Conservation (phyloP, 2,329 filamentous ascomycete species). For the Aspergillus fructus region DNA sequence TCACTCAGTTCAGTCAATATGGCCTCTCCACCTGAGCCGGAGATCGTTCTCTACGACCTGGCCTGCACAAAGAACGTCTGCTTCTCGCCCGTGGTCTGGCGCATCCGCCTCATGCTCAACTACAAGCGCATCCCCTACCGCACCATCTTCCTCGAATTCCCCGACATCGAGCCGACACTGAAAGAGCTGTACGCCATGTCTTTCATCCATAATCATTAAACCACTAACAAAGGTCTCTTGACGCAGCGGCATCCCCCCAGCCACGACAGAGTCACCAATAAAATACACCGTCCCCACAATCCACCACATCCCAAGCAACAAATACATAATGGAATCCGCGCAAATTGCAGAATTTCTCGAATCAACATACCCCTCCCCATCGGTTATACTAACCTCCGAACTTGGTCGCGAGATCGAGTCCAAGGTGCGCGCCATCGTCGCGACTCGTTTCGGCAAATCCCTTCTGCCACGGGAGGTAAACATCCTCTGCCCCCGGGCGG, state of each 20-base stretch:
- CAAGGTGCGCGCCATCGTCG: slow-evolving; percentile 30
- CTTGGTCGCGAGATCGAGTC: slow-evolving; percentile 35
- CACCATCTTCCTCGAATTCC: slow-evolving; percentile 45
- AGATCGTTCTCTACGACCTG: slow-evolving; percentile 44
- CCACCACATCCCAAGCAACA: slow-evolving; percentile 41
- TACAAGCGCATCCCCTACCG: slow-evolving; percentile 44
- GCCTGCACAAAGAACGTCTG: slow-evolving; percentile 41
- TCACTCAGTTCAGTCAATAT: background rate
- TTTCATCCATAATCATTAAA: background rate
- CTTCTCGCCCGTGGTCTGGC: slow-evolving; percentile 46
- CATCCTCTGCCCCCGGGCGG: slow-evolving; percentile 38
- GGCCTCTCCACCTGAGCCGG: slow-evolving; percentile 20
- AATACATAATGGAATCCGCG: slow-evolving; percentile 42
- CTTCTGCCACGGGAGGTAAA: slow-evolving; percentile 12
- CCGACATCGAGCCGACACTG: slow-evolving; percentile 45
- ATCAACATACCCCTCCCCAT: slow-evolving; percentile 38
- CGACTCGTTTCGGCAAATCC: slow-evolving; percentile 26
- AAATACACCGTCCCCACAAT: slow-evolving; percentile 45
- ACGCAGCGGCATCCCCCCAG: slow-evolving; percentile 22
- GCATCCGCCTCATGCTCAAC: slow-evolving; percentile 47
- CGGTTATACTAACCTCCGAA: slow-evolving; percentile 36
- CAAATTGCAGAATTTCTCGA: slow-evolving; percentile 44
- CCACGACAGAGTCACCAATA: background rate
- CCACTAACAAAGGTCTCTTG: background rate
- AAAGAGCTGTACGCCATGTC: slow-evolving; percentile 36